Percentiles rank a stretch among this genome's conserved stretches.
These are phyloP conservation scores for Leishmania tropica DNA, from an alignment of 208 protist genomes.

Conservation along the genomic window DNA sequence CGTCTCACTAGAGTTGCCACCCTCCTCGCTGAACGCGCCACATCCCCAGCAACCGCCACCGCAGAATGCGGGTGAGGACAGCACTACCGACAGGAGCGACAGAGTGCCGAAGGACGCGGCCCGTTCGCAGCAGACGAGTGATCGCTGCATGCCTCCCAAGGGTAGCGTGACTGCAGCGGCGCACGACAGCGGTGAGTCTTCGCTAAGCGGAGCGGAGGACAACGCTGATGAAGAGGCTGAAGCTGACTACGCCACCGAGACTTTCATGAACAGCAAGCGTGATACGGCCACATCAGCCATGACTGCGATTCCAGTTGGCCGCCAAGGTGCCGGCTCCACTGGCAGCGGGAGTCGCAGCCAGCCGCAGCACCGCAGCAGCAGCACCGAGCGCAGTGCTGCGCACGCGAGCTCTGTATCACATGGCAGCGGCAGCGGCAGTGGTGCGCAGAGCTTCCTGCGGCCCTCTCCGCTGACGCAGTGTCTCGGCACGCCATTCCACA, in stretches of 20 bases:
- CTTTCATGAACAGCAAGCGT: not conserved
- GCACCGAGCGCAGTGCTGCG: conserved; percentile 4
- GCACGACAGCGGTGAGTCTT: conserved; percentile 1
- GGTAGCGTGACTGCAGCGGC: not conserved
- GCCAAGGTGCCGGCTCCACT: not conserved
- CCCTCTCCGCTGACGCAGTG: conserved; percentile 29
- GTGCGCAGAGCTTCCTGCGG: conserved; percentile 26
- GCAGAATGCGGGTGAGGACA: not conserved
- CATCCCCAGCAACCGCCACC: not conserved
- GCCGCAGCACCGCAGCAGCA: not conserved
- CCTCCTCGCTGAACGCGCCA: not conserved
- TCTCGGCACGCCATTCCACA: conserved; percentile 22
- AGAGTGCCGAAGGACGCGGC: not conserved
- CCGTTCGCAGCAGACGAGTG: not conserved
- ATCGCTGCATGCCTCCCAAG: not conserved
- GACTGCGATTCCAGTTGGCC: not conserved
- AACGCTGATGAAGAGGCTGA: not conserved
- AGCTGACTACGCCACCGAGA: not conserved
- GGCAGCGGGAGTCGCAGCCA: conserved; percentile 7
- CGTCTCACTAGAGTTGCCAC: not conserved
- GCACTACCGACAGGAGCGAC: not conserved
- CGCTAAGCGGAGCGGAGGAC: not conserved
- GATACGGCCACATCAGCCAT: not conserved
- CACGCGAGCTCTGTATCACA: conserved; percentile 10
- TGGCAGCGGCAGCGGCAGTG: not conserved